Evolutionary conservation across 2,329 filamentous ascomycete genomes (phyloP), one percentile per base, ranked within the genome.

Genomic region (Ophiostoma himal-ulmi): DNA sequence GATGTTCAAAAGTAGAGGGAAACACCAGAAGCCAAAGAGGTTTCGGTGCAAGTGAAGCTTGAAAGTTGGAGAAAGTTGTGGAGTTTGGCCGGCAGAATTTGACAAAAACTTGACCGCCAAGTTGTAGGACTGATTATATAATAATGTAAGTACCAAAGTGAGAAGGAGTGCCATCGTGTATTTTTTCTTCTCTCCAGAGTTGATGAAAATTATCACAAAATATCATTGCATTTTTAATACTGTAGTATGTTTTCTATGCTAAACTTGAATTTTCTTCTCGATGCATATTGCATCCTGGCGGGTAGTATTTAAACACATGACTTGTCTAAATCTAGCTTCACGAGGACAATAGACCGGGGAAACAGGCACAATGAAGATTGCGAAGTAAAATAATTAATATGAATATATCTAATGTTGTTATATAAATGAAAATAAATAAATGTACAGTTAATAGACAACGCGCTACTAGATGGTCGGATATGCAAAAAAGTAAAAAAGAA

Each of bases 81-180:
- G 57, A 30, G 41, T 62, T 52, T 64, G 37, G 65, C 62, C 54
- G 69, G 69, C 69, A 70, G 54, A 68, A 70, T 68, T n/a, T 57
- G 17, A 34, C 34, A 64, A 64, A 62, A 64, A 39, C 30, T 64
- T 64, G 60, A 64, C 60, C 60, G 60, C 60, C 60, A 26, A 30
- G 30, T 26, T 57, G 13, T 20, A 20, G 5, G 8, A 8, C 2
- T 22, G 22, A 57, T 57, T 57, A 57, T 57, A 22, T 57, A 26
- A 26, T 17, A 7, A 26, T 57, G 5, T 3, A 57, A 57, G 52
- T 26, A 57, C n/a, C 52, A 22, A 44, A 57, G 30, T 26, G 13
- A 22, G 22, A 57, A 57, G 52, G 44, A 48, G 17, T 48, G 17
- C 5, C 17, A n/a, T 48, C 37, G 11, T 39, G 11, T 44, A 8